Base-by-base conservation (phyloP, 1,284 basidiomycete genomes). In the Limonomyces culmigenus region DNA sequence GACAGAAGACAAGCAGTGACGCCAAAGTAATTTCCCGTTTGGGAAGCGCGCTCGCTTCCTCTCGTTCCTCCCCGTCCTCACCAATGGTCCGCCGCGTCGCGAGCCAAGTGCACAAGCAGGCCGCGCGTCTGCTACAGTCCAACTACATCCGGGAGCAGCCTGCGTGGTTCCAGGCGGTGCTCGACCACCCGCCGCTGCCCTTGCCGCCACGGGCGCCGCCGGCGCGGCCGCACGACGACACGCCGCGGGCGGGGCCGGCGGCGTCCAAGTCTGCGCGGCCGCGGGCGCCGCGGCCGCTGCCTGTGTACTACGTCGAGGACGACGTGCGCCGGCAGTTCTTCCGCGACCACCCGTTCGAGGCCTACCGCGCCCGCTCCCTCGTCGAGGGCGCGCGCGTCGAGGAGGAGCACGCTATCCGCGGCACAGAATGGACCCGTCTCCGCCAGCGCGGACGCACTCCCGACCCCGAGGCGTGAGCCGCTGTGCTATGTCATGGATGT, bases 271-370 rank as follows among this genome's bases (percentile, higher is more conserved):
- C 25, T 12, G 4, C 25, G 14, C 21, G 27, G 4, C 35, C 21
- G 19, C 23, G 30, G 12, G 31, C 17, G 10, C 61, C 67, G 11
- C 59, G 60, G 11, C 74, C 83, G 1, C 47, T 70, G 39, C 67
- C 72, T 8, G 70, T 97, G 40, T 64, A 70, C 34, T 96, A 93
- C 54, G 47, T 83, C 19, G 87, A 92, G 52, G 93, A 98, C 56
- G 65, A 70, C 40, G 63, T 97, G 37, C 74, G 93, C 32, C 65
- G 74, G 38, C 86, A 88, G 54, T 98, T 98, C 67, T 97, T 92
- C 63, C 65, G 68, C 37, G 93, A 98, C 59, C 92, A 96, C 52
- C 91, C 93, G 2, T 97, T 96, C 53, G 92, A 98, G 58, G 80
- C 87, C 1, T 83, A 92, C 54, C 68, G 91, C 29, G 77, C 88